Base-by-base conservation (phyloP, 2,329 filamentous ascomycete species). In the Pseudogymnoascus sp. region DNA sequence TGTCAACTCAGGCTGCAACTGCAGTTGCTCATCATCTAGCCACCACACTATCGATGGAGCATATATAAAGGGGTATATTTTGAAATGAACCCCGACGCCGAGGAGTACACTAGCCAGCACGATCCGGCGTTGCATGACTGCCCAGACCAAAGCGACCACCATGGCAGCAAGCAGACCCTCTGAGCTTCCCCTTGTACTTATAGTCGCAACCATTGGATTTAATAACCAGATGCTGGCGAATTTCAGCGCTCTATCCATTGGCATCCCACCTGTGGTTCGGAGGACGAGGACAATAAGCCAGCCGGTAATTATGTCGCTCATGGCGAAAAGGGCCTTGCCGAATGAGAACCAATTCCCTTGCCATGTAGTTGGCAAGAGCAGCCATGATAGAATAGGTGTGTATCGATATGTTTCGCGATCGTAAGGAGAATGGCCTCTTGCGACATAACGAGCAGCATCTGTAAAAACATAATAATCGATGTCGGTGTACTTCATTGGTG, bases 401-500 rank as follows among this genome's bases (percentile, higher is more conserved):
- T 99, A 99, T 63, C 94, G 89, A 77, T 99, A 99, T 0, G 94
- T 99, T 70, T 94, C 93, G 60, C 94, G 85, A 39, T 83, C 81
- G 73, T 99, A 99, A 1, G 94, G 94, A 0, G 89, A 90, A 54
- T 77, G 75, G 3, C 83, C 83, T n/a, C 75, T 77, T 3, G 86
- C 76, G 43, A 90, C 75, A 57, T 89, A 93, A 65, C 89, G 88
- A 2, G 94, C 85, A 25, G 94, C 94, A 73, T 97, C 93, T 57
- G 94, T 97, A 79, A 99, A 99, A 73, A 99, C 94, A 66, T 91
- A 86, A 76, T 99, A 99, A 79, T 99, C 94, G 69, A 99, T 97
- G 75, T 99, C 94, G 59, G 94, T 99, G 78, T 97, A 99, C 76
- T 97, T 97, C 71, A 99, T 77, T 12, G 93, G 87, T 6, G 91